Base-by-base conservation (phyloP, 73 alveolate species). In the Durusdinium trenchii region DNA sequence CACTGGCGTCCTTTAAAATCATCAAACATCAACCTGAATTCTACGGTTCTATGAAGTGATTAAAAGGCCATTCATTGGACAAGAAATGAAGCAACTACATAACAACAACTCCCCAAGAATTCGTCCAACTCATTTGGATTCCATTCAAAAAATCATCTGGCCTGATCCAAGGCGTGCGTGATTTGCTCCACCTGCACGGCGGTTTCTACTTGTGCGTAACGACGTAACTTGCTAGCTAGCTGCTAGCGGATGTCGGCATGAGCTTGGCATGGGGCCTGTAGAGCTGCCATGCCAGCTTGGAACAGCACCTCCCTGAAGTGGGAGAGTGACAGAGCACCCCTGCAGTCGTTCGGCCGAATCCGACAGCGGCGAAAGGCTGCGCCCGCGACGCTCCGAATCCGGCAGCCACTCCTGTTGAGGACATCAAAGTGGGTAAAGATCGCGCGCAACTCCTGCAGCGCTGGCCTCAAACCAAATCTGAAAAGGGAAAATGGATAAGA, bases 271-370 rank as follows among this genome's bases (percentile, higher is more conserved):
- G n/a, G 32, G 5, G 76, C 94, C 94, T 83, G 97, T 76, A 91
- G 40, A 16, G 97, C 26, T 1, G 97, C 60, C 97, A 91, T 91
- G 35, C 97, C 97, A 50, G 97, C 67, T 40, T 91, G 67, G 97
- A 67, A 91, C 78, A 91, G 76, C 52, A 91, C 97, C n/a, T 91
- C 97, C 67, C 97, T 76, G 89, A 91, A 91, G 97, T 91, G 89
- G 46, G 97, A 67, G 52, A 76, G 54, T 23, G 85, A 76, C 89
- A 91, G 42, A n/a, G 78, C 52, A 3, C 97, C 97, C 89, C 94
- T 82, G 93, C 69, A 57, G n/a, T n/a, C n/a, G n/a, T n/a, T n/a
- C n/a, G n/a, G n/a, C n/a, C n/a, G n/a, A n/a, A n/a, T n/a, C n/a
- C n/a, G n/a, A n/a, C n/a, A n/a, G n/a, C n/a, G n/a, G n/a, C n/a